Base-by-base conservation (phyloP, 345 rosid species). In the Firmiana major region DNA sequence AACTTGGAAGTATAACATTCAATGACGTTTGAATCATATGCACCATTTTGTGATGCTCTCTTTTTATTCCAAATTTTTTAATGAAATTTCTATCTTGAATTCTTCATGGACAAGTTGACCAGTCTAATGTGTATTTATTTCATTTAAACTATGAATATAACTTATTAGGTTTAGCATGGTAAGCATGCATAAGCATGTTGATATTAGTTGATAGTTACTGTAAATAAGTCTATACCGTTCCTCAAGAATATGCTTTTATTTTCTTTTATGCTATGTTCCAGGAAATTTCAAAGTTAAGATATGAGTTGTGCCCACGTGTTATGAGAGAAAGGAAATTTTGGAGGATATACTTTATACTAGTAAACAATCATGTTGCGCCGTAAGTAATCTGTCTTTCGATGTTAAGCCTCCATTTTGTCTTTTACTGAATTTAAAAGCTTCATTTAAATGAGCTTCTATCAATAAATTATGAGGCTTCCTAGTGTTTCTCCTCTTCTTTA, bases 251-350 rank as follows among this genome's bases (percentile, higher is more conserved):
- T 19, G 45, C 12, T 34, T 49, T 51, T 51, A 16, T 63, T 40
- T 22, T 59, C 51, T 15, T 63, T 65, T 45, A 10, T 36, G 42
- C 51, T 77, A 70, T 48, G 10, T 78, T 81, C 79, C 80, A 88
- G 94, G 91, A 83, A 85, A 85, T 90, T 77, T 87, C 94, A 11
- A 86, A 83, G 77, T 83, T 90, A 73, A 88, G 94, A 81, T 90
- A 87, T 63, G 88, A 83, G 79, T 81, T 90, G 57, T 90, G 92
- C 75, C 94, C 92, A 0, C 87, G 89, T 22, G 57, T 76, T 69
- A 90, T 90, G 89, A 86, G 82, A 86, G 94, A 90, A 73, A 83
- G 92, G 83, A 90, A 86, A 73, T 90, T 90, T 74, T 90, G 91
- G 94, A 87, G 89, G 85, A 86, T 88, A 78, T 90, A 90, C 80